phyloP scores from a whole-genome alignment of 2,329 filamentous ascomycete species.

The Taxawa tesnikishii region DNA sequence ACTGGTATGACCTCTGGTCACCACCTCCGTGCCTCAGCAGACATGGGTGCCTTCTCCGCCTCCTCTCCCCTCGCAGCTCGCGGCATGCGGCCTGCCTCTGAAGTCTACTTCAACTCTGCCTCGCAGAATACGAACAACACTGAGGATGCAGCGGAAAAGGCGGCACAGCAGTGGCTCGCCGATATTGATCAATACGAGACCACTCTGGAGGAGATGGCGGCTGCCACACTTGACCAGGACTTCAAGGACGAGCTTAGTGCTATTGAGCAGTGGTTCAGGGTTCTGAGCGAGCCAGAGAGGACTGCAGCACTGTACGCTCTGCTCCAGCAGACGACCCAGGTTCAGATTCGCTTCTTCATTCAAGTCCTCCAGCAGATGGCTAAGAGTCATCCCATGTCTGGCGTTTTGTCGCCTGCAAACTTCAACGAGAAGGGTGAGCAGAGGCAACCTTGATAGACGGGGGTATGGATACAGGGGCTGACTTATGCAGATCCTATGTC shows the following conservation, averaged over 20 bases:
- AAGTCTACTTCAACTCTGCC: slow-evolving; percentile 74
- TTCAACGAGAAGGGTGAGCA: slow-evolving; percentile 79
- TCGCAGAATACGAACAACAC: slow-evolving; percentile 54
- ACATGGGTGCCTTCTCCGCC: slow-evolving; percentile 71
- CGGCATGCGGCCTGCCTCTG: slow-evolving; percentile 80
- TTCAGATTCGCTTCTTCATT: slow-evolving; percentile 98
- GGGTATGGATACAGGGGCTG: slow-evolving; percentile 9
- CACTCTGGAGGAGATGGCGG: slow-evolving; percentile 98
- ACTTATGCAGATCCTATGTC: slow-evolving; percentile 75
- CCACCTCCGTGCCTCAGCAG: slow-evolving; percentile 86
- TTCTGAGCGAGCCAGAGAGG: slow-evolving; percentile 89
- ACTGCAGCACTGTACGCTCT: slow-evolving; percentile 92
- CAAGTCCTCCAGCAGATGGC: slow-evolving; percentile 98
- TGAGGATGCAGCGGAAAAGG: slow-evolving; percentile 84
- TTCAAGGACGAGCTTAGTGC: slow-evolving; percentile 99
- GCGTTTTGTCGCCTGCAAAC: slow-evolving; percentile 83
- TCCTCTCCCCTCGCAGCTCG: slow-evolving; percentile 58
- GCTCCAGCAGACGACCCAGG: slow-evolving; percentile 95
- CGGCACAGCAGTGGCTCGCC: slow-evolving; percentile 95
- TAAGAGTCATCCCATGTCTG: slow-evolving; percentile 94
- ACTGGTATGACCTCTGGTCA: slow-evolving; percentile 67
- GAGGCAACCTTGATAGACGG: background rate
- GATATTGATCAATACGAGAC: slow-evolving; percentile 98
- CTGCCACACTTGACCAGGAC: slow-evolving; percentile 95
- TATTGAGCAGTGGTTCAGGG: slow-evolving; percentile 98